Evolutionary conservation across 2,329 filamentous ascomycete species (phyloP), one percentile per base, ranked within the genome.

Genomic region (Alternaria brassicicola): DNA sequence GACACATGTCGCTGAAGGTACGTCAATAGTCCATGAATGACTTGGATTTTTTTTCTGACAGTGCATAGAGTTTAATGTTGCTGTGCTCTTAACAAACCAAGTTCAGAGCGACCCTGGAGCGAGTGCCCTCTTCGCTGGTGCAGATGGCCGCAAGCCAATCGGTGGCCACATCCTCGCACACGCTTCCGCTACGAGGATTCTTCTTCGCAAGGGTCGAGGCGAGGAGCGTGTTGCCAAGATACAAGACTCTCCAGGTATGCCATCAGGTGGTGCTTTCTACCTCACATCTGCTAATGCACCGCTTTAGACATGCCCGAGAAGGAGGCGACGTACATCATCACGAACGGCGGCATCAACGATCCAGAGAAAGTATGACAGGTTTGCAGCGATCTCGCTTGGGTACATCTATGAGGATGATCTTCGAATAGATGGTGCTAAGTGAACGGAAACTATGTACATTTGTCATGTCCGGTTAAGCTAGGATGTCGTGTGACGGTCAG

Each of bases 171-270:
- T 90, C 54, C 84, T 90, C 28, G 88, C 88, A 35, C 88, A 90
- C 74, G 88, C 88, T 50, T 89, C 87, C 51, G 84, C 87, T 2
- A 90, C 88, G 36, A 82, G 88, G 54, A 82, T 90, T 55, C 78
- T 90, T 10, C 82, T 90, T 57, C 83, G 88, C 9, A 90, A 90
- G 68, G 88, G 88, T 45, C 83, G 88, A 61, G 88, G 88, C 9
- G 88, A 90, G 59, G 88, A 90, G 73, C 82, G 88, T 57, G 88
- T 90, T 46, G 88, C 88, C 3, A 90, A 90, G 77, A 85, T 89
- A 39, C 83, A 88, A 63, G 87, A 89, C 69, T 89, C 86, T 31
- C 87, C 87, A 57, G 87, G 86, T 89, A 72, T n/a, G 45, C n/a
- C 12, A 21, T n/a, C 3, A 17, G 3, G 4, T 23, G 4, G 13